Evolutionary conservation across 2,329 filamentous ascomycete species (phyloP), one percentile per base, ranked within the genome.

Genomic region (Orbilia brochopaga): DNA sequence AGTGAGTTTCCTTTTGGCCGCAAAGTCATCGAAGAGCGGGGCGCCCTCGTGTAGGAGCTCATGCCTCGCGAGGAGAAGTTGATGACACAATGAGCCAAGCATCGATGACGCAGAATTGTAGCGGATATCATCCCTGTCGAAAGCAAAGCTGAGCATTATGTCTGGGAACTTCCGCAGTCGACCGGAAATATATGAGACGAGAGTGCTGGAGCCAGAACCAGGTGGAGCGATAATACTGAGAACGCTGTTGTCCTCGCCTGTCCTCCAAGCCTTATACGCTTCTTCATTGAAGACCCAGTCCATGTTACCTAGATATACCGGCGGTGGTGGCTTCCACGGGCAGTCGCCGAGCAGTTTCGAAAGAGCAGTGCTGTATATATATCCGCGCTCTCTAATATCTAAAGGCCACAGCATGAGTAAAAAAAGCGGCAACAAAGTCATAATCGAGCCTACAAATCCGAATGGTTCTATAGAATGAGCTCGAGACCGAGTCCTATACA

Each of bases 41-140:
- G 8, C 19, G 2, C n/a, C 44, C 11, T 48, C 15, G 19, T 48
- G 8, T 6, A 48, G 19, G 8, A 48, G 44, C 6, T 23, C 19
- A 48, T 19, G 44, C 21, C 44, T 15, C 8, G 44, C 44, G 11
- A 48, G 44, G 5, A 48, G 44, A 48, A 48, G 44, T 19, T 48
- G 44, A 17, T 48, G 44, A 10, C 15, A 48, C 11, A 48, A 17
- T 5, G 44, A 48, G 2, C 44, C 2, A 19, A 48, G 44, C 44
- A 48, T 48, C 4, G 44, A 48, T 48, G 44, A 48, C 19, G 11
- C 17, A 3, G 44, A 21, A 19, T 48, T 48, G 19, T 48, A 48
- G 4, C 44, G 15, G 44, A 2, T 48, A 21, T 48, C 44, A 5
- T 48, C 44, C 44, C 44, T 21, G 44, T 48, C 44, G 17, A 48